Evolutionary conservation across 2,329 filamentous ascomycete genomes (phyloP).

Genomic region (Fusarium brachygibbosum): DNA sequence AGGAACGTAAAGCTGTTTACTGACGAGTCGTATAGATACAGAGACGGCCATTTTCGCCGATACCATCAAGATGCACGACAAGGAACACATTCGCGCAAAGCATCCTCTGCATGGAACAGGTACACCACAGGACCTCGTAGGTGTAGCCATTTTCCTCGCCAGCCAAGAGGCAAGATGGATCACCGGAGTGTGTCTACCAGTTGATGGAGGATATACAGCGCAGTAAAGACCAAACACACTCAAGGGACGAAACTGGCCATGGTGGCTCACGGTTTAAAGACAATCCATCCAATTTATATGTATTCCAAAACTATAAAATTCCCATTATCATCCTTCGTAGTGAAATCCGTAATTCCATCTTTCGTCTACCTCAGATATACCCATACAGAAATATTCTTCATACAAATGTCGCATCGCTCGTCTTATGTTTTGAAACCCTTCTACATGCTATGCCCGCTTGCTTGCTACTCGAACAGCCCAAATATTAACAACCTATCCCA

Average conservation of each 20-base stretch:
- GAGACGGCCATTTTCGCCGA: conserved; percentile 49
- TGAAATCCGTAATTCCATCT: not conserved
- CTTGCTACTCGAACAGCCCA: conserved; percentile 17
- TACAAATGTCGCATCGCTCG: conserved; percentile 41
- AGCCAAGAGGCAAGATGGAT: conserved; percentile 58
- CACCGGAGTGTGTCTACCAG: conserved; percentile 55
- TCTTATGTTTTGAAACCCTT: conserved; percentile 29
- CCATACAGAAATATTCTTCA: conserved; percentile 14
- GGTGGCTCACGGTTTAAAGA: not conserved
- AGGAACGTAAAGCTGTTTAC: rapidly evolving
- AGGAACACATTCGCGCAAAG: conserved; percentile 25
- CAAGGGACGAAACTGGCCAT: too few species aligned
- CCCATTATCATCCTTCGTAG: conserved; percentile 9
- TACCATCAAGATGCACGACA: conserved; percentile 34
- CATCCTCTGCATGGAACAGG: conserved; percentile 51
- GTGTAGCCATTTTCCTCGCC: conserved; percentile 56
- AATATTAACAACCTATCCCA: not conserved
- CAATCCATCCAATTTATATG: conserved; percentile 21
- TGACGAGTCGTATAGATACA: conserved; percentile 30
- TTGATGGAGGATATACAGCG: conserved; percentile 58
- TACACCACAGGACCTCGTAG: conserved; percentile 47
- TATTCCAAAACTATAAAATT: not conserved
- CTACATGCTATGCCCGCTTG: conserved; percentile 23
- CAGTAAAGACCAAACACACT: conserved; percentile 19
- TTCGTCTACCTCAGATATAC: not conserved